Conservation (phyloP, 2,329 filamentous ascomycete species). For the Cadophora sp. region DNA sequence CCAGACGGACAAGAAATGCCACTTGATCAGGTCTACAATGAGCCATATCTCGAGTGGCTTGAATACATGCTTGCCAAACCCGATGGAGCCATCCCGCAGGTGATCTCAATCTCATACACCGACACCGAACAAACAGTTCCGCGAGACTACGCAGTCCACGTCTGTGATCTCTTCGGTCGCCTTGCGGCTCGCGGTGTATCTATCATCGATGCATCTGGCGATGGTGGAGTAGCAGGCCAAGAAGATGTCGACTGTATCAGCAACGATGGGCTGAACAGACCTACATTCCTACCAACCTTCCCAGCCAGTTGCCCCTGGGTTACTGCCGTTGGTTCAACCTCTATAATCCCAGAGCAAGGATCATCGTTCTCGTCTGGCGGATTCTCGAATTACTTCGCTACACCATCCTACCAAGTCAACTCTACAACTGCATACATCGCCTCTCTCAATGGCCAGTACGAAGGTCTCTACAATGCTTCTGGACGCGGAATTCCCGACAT, state of each 20-base stretch:
- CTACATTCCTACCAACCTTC: constrained; percentile 65
- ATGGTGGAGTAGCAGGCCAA: constrained; percentile 50
- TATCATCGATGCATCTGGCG: constrained; percentile 65
- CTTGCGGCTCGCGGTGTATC: constrained; percentile 68
- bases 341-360: constrained; percentile 55
- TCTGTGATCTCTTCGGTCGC: constrained; percentile 67
- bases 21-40: constrained; percentile 58
- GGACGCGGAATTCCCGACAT: constrained; percentile 61
- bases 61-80: constrained; percentile 59
- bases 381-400: constrained; percentile 33
- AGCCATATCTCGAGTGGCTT: constrained; percentile 69
- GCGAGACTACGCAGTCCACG: constrained; percentile 61
- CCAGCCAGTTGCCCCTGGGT: constrained; percentile 60
- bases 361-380: constrained; percentile 51
- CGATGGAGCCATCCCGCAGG: constrained; percentile 59
- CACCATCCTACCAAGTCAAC: constrained; percentile 28
- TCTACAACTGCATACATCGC: constrained; percentile 19
- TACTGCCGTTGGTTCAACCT: constrained; percentile 27
- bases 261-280: constrained; percentile 62
- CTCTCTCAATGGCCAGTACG: constrained; percentile 20
- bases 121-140: constrained; percentile 71
- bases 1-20: constrained; percentile 45
- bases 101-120: constrained; percentile 71
- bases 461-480: constrained; percentile 45
- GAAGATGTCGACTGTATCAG: constrained; percentile 56